Percentiles rank a stretch among this genome's conserved stretches.
phyloP scores from a whole-genome alignment of 306 rosid species.

The Leucaena leucocephala region DNA sequence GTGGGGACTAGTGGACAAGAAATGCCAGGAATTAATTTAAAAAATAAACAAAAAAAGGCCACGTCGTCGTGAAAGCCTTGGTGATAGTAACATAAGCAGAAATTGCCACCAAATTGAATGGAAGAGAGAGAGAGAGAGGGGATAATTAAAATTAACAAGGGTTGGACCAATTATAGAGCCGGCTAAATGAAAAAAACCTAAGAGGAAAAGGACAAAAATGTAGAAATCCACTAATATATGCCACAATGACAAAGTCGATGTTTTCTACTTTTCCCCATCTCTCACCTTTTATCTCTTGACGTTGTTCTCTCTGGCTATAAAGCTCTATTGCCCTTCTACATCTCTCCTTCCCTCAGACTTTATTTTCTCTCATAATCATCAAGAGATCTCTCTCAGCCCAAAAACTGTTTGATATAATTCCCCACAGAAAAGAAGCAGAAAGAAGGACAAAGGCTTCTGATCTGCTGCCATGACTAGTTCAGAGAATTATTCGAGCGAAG shows the following conservation, averaged over 20 bases:
- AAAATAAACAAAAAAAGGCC: slow-evolving; percentile 21
- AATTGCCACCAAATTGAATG: slow-evolving; percentile 37
- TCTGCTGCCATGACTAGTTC: slow-evolving; percentile 33
- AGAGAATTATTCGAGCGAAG: slow-evolving; percentile 63
- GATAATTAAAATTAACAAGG: slow-evolving; percentile 23
- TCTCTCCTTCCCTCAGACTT: slow-evolving; percentile 25
- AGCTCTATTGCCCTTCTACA: slow-evolving; percentile 40
- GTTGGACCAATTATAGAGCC: slow-evolving; percentile 55
- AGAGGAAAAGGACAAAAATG: slow-evolving; percentile 56
- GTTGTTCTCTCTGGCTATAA: slow-evolving; percentile 38
- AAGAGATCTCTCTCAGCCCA: background rate
- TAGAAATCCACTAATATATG: slow-evolving; percentile 45
- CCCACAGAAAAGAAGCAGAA: background rate
- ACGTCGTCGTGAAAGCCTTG: slow-evolving; percentile 34
- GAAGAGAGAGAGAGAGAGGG: slow-evolving; percentile 4
- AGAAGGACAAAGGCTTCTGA: background rate
- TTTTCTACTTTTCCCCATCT: slow-evolving; percentile 53
- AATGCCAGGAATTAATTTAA: background rate
- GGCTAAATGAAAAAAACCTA: slow-evolving; percentile 64
- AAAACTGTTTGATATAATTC: background rate
- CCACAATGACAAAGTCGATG: slow-evolving; percentile 48
- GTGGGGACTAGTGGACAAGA: slow-evolving; percentile 26
- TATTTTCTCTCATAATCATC: background rate
- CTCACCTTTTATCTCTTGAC: slow-evolving; percentile 15
- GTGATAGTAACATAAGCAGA: slow-evolving; percentile 45